These are phyloP conservation scores for Rhodotorula sp. DNA, from an alignment of 1,284 basidiomycete species.

Conservation along the genomic window DNA sequence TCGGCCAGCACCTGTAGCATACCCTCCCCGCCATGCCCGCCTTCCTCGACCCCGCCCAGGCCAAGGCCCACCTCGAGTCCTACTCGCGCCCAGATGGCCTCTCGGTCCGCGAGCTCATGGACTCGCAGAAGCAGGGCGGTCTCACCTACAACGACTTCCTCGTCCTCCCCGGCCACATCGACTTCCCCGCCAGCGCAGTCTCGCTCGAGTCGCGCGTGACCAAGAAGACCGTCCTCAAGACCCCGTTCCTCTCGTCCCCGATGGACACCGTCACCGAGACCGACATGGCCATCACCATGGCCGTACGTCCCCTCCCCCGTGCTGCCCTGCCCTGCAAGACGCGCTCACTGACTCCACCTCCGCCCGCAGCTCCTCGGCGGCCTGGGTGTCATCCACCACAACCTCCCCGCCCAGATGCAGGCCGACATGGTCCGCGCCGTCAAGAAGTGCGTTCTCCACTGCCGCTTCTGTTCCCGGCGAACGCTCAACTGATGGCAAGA, in stretches of 20 bases:
- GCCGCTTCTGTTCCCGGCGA: not conserved
- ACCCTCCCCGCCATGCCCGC: constrained; percentile 14
- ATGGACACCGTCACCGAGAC: constrained; percentile 99
- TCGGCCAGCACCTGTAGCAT: not conserved
- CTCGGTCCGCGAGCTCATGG: constrained; percentile 82
- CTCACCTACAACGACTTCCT: constrained; percentile 77
- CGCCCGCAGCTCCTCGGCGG: constrained; percentile 78
- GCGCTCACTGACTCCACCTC: constrained; percentile 5
- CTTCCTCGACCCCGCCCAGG: constrained; percentile 49
- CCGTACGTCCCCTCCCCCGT: constrained; percentile 57
- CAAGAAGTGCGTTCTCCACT: constrained; percentile 65
- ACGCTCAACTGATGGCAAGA: not conserved
- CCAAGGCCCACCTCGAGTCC: constrained; percentile 69
- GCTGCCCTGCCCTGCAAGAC: too few species aligned
- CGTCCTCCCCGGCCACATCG: constrained; percentile 82
- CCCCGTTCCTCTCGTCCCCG: constrained; percentile 95
- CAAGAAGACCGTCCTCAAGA: constrained; percentile 80
- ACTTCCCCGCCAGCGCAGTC: constrained; percentile 83
- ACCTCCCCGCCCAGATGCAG: constrained; percentile 83
- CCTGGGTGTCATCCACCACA: constrained; percentile 98
- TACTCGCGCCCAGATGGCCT: constrained; percentile 85
- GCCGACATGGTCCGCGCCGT: constrained; percentile 96
- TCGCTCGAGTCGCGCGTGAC: constrained; percentile 84
- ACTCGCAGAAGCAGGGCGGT: constrained; percentile 83
- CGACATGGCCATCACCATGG: constrained; percentile 95